Evolutionary conservation across 148 eudicot genomes (phyloP).

Genomic region (Rhododendron simsii): DNA sequence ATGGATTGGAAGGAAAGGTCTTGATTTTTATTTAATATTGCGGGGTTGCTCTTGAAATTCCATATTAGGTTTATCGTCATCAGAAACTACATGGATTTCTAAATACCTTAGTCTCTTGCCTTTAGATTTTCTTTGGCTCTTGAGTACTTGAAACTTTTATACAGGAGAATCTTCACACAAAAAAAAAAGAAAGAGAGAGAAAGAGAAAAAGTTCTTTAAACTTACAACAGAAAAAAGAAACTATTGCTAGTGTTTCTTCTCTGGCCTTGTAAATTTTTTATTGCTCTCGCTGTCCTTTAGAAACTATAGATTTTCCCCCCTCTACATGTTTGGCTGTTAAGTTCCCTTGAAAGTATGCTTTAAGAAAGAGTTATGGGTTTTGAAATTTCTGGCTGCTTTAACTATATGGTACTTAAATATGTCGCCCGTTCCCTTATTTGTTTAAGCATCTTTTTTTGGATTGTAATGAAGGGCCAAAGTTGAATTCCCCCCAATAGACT

Average conservation of each 20-base stretch:
- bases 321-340: background rate
- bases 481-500: background rate
- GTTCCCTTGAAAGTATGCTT: background rate
- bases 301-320: background rate
- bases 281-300: background rate
- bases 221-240: background rate
- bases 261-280: background rate
- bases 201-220: background rate
- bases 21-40: background rate
- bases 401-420: background rate
- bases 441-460: background rate
- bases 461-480: background rate
- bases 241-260: background rate
- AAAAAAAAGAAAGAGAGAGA: background rate
- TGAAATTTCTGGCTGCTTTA: background rate
- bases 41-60: background rate
- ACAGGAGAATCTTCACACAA: background rate
- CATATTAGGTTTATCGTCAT: background rate
- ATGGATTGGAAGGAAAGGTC: background rate
- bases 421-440: background rate
- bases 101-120: background rate
- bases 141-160: background rate
- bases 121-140: background rate
- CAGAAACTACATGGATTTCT: background rate
- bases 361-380: background rate